Conservation (phyloP, 306 rosid species). For the Alnus glutinosa region DNA sequence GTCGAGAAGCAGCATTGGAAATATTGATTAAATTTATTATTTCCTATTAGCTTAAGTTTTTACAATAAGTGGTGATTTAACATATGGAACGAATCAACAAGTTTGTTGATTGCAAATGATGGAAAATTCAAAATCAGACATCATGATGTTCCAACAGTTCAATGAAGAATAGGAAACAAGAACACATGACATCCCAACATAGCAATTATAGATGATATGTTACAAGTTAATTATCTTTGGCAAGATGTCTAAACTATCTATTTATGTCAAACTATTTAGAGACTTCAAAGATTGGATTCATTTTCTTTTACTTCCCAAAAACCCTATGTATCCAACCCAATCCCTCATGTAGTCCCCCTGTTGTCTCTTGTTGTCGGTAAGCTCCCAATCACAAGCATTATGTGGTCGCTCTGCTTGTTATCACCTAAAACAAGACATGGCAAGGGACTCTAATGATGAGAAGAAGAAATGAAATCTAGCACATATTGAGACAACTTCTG, state of each 20-base stretch:
- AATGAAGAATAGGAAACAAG: background rate
- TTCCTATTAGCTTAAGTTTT: too few relatives aligned
- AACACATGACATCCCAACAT: background rate
- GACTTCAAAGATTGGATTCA: background rate
- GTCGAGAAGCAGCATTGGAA: too few relatives aligned
- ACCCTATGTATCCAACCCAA: background rate
- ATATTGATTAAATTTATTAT: too few relatives aligned
- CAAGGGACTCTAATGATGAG: background rate
- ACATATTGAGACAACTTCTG: too few relatives aligned
- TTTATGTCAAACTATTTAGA: background rate
- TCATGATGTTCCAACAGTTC: background rate
- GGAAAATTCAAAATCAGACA: slow-evolving; percentile 4
- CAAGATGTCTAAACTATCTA: background rate
- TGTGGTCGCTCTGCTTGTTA: background rate
- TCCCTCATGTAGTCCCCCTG: background rate
- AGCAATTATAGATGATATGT: background rate
- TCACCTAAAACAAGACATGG: background rate
- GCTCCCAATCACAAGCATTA: background rate
- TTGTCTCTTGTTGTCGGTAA: background rate
- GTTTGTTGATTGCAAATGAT: background rate
- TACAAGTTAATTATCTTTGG: background rate
- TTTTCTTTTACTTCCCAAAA: background rate
- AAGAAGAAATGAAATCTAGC: background rate
- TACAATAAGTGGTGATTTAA: too few relatives aligned
- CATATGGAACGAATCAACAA: background rate